Conservation (phyloP, 2,329 filamentous ascomycete genomes). For the Xylariaceae sp. region DNA sequence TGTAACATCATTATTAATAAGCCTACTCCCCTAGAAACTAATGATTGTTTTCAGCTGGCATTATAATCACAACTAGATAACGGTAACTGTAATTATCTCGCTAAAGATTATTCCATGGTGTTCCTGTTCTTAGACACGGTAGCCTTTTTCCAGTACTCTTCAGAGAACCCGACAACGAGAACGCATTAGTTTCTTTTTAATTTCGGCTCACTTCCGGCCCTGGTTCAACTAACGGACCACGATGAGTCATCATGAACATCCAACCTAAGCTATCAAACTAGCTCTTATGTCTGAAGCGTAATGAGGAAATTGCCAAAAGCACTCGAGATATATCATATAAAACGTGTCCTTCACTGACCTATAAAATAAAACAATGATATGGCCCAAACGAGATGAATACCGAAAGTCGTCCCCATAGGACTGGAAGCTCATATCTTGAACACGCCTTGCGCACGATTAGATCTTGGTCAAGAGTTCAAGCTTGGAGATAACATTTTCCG, state of each 20-base stretch:
- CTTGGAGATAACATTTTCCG: conserved; percentile 6
- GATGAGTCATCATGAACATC: conserved; percentile 3
- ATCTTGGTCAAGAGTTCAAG: neutral
- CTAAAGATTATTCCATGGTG: no score
- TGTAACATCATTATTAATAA: no score
- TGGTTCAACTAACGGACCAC: conserved; percentile 6
- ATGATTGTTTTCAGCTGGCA: no score
- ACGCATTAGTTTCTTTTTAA: no score
- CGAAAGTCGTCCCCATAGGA: neutral
- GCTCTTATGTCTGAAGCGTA: neutral
- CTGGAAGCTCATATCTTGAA: neutral
- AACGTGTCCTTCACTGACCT: neutral
- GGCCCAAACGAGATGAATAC: neutral
- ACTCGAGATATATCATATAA: conserved; percentile 13
- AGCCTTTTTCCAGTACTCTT: no score
- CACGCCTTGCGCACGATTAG: conserved; percentile 3
- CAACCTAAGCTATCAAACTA: neutral
- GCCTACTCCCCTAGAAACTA: no score
- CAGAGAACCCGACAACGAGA: no score
- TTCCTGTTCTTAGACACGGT: no score
- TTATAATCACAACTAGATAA: no score
- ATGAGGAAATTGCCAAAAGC: conserved; percentile 1
- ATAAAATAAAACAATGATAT: neutral
- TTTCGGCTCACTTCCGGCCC: neutral
- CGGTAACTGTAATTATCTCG: no score